Percentiles rank a stretch among this genome's conserved stretches.
phyloP scores from a whole-genome alignment of 345 rosid species.

The Salix dunnii region DNA sequence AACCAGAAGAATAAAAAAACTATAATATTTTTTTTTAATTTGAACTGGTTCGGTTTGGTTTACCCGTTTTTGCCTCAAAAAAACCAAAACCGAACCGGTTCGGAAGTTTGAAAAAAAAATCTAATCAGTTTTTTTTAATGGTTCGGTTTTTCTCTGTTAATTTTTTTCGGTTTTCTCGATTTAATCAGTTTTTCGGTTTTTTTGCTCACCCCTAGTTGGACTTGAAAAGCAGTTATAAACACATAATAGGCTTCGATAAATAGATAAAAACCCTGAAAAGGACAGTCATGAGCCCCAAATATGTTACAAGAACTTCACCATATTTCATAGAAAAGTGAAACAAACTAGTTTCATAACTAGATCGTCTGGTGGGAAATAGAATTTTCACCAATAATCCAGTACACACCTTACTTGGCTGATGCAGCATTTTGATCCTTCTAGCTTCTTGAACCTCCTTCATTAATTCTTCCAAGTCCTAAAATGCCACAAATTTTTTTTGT shows the following conservation, averaged over 20 bases:
- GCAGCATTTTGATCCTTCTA: slow-evolving; percentile 96
- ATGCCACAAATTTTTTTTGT: slow-evolving; percentile 13
- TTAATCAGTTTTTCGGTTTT: too few species aligned
- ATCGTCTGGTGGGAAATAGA: not conserved
- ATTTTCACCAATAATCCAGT: slow-evolving; percentile 12
- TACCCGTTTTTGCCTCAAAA: too few species aligned
- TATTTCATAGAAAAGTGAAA: not conserved
- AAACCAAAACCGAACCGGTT: too few species aligned
- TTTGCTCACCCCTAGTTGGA: too few species aligned
- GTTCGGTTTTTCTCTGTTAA: too few species aligned
- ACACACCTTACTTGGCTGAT: slow-evolving; percentile 95
- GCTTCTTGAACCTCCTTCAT: slow-evolving; percentile 99
- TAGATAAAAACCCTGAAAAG: not conserved
- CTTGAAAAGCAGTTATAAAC: not conserved
- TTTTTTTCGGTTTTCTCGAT: too few species aligned
- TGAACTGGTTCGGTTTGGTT: too few species aligned
- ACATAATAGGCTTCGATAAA: not conserved
- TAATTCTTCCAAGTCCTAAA: slow-evolving; percentile 81
- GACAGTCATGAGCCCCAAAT: not conserved
- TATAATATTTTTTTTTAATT: too few species aligned
- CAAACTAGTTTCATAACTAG: not conserved
- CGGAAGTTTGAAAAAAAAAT: too few species aligned
- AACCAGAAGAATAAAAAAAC: too few species aligned
- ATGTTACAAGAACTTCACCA: not conserved
- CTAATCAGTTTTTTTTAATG: too few species aligned